Evolutionary conservation across 169 alveolate genomes (phyloP), one percentile per base, ranked within the genome.

Genomic region (Hepatocystis sp.): DNA sequence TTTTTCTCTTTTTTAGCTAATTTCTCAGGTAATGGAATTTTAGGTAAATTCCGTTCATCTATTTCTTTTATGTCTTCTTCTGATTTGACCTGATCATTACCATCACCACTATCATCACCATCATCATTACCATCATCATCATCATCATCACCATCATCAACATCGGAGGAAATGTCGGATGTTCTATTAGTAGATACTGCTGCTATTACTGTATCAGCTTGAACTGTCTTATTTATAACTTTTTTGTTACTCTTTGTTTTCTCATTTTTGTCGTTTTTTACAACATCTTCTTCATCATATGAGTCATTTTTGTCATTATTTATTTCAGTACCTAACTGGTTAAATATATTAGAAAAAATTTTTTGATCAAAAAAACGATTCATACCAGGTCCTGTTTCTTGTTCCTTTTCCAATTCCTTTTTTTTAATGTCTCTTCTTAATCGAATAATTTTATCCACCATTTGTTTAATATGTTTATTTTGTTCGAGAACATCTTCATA

Each of bases 11-110:
- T 81, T 47, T 66, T 81, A 21, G 81, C 89, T 81, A 81, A 40
- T 42, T 81, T 81, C 27, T 61, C 76, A 34, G 89, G 89, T 27
- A 81, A 28, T 19, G 89, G 89, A 28, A 81, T 81, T 23, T 81
- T 60, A n/a, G 89, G 89, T 17, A 81, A 19, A 2, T 47, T 25
- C 4, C 66, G 17, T 19, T 53, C 84, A 15, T 61, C 67, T 4
- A 61, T 15, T 81, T 81, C 89, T 63, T 81, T 55, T 40, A 81
- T 61, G 15, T 60, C 53, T 28, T 34, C 71, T 27, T 23, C 21
- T 25, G 11, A n/a, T n/a, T n/a, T 11, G 7, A 4, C n/a, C 0
- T 71, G 68, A 13, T 71, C 67, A 71, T 11, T 27, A 11, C 61
- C 0, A 25, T 65, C 84, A 4, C 53, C 52, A 21, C 5, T 55